Conservation (phyloP, 768 basidiomycete genomes). For the Mycena vitilis region DNA sequence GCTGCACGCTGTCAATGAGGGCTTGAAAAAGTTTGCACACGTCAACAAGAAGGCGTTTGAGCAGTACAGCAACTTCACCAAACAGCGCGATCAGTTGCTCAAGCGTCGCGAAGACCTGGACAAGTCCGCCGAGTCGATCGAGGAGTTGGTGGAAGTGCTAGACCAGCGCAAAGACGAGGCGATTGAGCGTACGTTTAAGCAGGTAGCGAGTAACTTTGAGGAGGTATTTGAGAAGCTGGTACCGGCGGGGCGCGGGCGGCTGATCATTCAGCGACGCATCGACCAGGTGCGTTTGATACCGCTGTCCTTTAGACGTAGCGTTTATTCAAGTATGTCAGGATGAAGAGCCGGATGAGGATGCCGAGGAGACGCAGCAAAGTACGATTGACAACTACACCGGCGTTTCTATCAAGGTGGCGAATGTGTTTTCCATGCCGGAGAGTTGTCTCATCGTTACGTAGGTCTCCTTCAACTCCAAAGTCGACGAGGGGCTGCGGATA, state of each 20-base stretch:
- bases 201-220: slow-evolving; percentile 96
- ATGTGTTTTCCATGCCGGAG: neutral
- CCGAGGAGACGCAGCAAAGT: slow-evolving; percentile 77
- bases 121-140: slow-evolving; percentile 87
- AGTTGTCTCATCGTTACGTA: slow-evolving; percentile 42
- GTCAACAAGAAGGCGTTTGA: slow-evolving; percentile 99
- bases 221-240: slow-evolving; percentile 98
- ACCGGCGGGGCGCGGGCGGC: slow-evolving; percentile 88
- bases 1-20: slow-evolving; percentile 92
- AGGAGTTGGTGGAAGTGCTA: slow-evolving; percentile 91
- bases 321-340: slow-evolving; percentile 56
- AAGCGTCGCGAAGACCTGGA: slow-evolving; percentile 92
- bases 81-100: slow-evolving; percentile 92
- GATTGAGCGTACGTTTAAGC: slow-evolving; percentile 98
- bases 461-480: slow-evolving; percentile 99
- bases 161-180: slow-evolving; percentile 99
- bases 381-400: slow-evolving; percentile 95
- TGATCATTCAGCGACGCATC: slow-evolving; percentile 93
- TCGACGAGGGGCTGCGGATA: slow-evolving; percentile 95
- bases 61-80: slow-evolving; percentile 97
- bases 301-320: neutral
- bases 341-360: slow-evolving; percentile 79
- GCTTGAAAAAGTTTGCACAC: slow-evolving; percentile 95
- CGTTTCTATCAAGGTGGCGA: slow-evolving; percentile 87
- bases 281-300: slow-evolving; percentile 69